These are phyloP conservation scores for Strigomonas galati DNA, from an alignment of 208 protist species.

Conservation along the genomic window DNA sequence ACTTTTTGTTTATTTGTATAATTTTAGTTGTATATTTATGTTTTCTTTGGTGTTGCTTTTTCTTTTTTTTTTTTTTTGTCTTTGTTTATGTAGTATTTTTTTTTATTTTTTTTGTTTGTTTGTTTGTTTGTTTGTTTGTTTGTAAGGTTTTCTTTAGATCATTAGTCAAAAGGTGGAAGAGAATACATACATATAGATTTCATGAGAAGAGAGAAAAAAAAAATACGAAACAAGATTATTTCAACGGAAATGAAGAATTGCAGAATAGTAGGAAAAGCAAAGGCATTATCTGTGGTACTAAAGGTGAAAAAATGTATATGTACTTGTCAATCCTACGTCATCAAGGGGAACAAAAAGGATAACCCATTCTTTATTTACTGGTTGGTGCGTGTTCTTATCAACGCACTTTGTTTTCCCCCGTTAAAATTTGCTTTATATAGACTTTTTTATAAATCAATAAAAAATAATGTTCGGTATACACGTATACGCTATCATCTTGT, in stretches of 20 bases:
- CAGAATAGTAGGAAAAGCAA: not conserved
- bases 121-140: not conserved
- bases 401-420: slow-evolving; percentile 1
- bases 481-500: not conserved
- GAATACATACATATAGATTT: slow-evolving; percentile 1
- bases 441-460: no score
- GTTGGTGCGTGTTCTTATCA: slow-evolving; percentile 10
- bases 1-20: not conserved
- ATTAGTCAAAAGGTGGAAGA: not conserved
- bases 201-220: slow-evolving; percentile 19
- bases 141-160: not conserved
- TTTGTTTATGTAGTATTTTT: not conserved
- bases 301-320: slow-evolving; percentile 6
- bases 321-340: no score
- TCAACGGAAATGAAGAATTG: not conserved
- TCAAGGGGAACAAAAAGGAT: no score
- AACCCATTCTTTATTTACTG: slow-evolving; percentile 7
- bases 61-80: not conserved
- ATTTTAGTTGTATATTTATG: not conserved
- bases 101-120: slow-evolving; percentile 1
- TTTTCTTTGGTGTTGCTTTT: not conserved
- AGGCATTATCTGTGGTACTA: not conserved
- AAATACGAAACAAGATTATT: slow-evolving; percentile 9
- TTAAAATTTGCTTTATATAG: no score
- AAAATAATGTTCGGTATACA: no score